Base-by-base conservation (phyloP, 257 asterid genomes). In the Petunia axillaris region DNA sequence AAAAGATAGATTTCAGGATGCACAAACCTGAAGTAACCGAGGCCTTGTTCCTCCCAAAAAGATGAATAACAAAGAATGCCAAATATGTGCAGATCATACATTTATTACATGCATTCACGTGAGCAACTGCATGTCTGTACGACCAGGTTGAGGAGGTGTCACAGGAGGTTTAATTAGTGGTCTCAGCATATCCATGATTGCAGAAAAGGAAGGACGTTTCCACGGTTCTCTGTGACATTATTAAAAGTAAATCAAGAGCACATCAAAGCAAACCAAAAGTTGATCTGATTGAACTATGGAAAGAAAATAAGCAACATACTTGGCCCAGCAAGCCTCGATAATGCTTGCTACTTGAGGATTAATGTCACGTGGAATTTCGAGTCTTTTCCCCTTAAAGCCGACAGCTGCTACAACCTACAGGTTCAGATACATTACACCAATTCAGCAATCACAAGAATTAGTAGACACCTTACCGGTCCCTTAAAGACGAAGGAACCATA, bases 371-470 rank as follows among this genome's bases (percentile, higher is more conserved):
- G 99, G 97, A 74, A 95, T 91, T 82, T 95, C 97, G 70, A 93
- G 97, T 81, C 97, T 89, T 84, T 84, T 91, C 58, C 91, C 87
- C 87, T 93, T 91, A 62, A 95, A 95, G 78, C 93, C 97, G 79
- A 95, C 98, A 64, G 98, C 99, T 77, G 97, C 98, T 81, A 95
- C 99, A 81, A 95, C 99, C 99, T 95, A 77, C 41, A 82, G 50
- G 71, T 48, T 76, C 54, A 53, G 83, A 85, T 50, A 80, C 70
- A 64, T 60, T 44, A 48, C 53, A 50, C 36, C 62, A 50, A 50
- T 50, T 10, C 44, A 73, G 13, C 55, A 73, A 50, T 50, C 36
- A 6, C 62, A 73, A 73, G 36, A 50, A 73, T 73, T 6, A 1
- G 11, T 10, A 71, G 37, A 48, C 62, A 5, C 7, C 60, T 48